Evolutionary conservation across 2,329 filamentous ascomycete genomes (phyloP).

Genomic region (Microsporum audouinii): DNA sequence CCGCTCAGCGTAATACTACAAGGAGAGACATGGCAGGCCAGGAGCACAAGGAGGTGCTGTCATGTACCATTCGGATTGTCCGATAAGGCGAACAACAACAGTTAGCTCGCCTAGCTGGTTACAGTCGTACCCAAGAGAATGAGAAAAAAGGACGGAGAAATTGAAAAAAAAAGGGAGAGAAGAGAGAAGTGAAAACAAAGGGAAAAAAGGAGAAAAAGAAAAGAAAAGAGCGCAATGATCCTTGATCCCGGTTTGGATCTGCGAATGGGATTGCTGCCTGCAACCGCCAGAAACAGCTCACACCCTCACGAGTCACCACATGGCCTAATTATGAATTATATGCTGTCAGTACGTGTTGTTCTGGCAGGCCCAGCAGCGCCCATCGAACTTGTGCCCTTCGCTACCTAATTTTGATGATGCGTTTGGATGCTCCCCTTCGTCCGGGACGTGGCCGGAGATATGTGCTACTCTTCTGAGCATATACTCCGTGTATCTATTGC

Average conservation of each 20-base stretch:
- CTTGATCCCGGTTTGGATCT: neutral
- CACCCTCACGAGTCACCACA: constrained; percentile 4
- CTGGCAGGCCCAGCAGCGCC: neutral
- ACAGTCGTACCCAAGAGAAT: neutral
- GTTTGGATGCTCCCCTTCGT: neutral
- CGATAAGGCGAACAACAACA: neutral
- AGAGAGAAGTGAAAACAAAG: neutral
- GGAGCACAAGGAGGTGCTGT: neutral
- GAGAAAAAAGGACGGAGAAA: neutral
- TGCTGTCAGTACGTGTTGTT: neutral
- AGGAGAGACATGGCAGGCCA: neutral
- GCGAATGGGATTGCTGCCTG: constrained; percentile 4
- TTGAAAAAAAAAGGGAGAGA: neutral
- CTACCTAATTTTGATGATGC: neutral
- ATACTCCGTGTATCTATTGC: neutral
- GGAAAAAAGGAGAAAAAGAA: neutral
- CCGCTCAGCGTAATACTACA: neutral
- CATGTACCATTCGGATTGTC: neutral
- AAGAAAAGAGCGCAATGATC: neutral
- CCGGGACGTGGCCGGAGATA: no score
- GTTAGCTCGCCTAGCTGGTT: neutral
- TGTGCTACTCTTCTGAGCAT: no score
- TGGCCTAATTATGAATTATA: neutral
- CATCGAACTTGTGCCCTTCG: neutral
- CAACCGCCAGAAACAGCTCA: constrained; percentile 5